Evolutionary conservation across 192 early-diverging fungal genomes (phyloP), one percentile per base, ranked within the genome.

Genomic region (Coemansia sp.): DNA sequence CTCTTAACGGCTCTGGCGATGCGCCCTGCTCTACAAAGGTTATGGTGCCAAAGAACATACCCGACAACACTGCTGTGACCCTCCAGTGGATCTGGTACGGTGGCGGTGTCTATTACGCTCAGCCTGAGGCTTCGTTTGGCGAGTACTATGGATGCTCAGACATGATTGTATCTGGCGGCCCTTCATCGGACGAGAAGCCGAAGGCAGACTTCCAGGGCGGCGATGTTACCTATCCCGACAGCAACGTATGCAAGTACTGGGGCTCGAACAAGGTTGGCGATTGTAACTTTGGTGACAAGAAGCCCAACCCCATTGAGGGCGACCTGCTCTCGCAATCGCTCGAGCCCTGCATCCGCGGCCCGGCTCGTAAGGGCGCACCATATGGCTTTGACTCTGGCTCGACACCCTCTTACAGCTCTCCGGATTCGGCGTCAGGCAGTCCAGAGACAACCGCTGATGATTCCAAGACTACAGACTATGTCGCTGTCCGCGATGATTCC

Each of bases 81-180:
- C 71, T 87, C 25, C 86, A 87, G 56, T 85, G 83, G 86, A 78
- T 85, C 28, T 87, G 86, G 86, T 85, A 81, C 60, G 84, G 83
- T 16, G 86, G 84, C 18, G 86, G 84, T 7, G 74, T 85, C 60
- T 85, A 85, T 67, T 85, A 85, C 57, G 85, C 74, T 16, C 65
- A 85, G 52, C 27, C 67, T 3, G 80, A 85, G 24, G 73, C 81
- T 2, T 84, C 83, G n/a, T 85, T 87, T 54, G 83, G 83, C 30
- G 84, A 87, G 49, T 87, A 84, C 65, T 87, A 85, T 28, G 67
- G 76, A 26, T 87, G 86, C 68, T 69, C 75, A 0, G 84, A 87
- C 56, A 74, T 84, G 48, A 72, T 75, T 28, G 76, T 87, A 28
- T 56, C 73, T 30, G 86, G 86, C 14, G 86, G 86, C 1, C 58